These are phyloP conservation scores for Raffaelea arxii DNA, from an alignment of 2,329 filamentous ascomycete genomes.

Conservation along the genomic window DNA sequence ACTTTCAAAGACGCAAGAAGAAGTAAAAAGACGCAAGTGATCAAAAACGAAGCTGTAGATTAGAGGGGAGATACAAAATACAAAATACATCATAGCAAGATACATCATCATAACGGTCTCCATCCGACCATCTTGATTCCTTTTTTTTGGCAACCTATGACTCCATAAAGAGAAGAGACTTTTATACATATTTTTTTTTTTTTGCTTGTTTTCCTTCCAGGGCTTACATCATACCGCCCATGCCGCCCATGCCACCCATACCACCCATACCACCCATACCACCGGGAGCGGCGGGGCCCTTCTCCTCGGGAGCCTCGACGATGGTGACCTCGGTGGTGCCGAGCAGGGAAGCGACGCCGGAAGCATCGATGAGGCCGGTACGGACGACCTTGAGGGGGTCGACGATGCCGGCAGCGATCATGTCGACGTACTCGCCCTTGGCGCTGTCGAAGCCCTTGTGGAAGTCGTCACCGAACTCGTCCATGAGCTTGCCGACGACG, in stretches of 20 bases:
- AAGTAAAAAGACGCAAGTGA: no score
- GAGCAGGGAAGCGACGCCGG: slow-evolving; percentile 90
- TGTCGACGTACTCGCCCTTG: slow-evolving; percentile 97
- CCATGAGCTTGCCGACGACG: slow-evolving; percentile 93
- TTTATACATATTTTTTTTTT: background rate
- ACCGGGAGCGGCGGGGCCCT: slow-evolving; percentile 56
- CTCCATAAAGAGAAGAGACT: background rate
- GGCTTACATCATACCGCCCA: slow-evolving; percentile 49
- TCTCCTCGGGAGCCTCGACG: slow-evolving; percentile 91
- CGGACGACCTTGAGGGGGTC: slow-evolving; percentile 99
- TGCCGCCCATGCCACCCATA: slow-evolving; percentile 45
- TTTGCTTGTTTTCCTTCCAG: background rate
- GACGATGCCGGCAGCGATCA: slow-evolving; percentile 94
- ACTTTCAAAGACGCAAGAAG: no score
- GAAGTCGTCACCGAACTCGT: slow-evolving; percentile 87
- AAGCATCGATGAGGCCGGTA: slow-evolving; percentile 88
- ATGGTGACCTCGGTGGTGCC: slow-evolving; percentile 98
- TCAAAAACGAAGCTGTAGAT: no score
- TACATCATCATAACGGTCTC: no score
- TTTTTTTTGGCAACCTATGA: slow-evolving; percentile 19
- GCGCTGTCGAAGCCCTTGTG: slow-evolving; percentile 96
- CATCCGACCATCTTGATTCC: no score
- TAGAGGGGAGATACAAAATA: no score
- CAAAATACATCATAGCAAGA: no score
- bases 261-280: slow-evolving; percentile 57